Conservation (phyloP, 2,329 filamentous ascomycete genomes). For the Colletotrichum melonis region DNA sequence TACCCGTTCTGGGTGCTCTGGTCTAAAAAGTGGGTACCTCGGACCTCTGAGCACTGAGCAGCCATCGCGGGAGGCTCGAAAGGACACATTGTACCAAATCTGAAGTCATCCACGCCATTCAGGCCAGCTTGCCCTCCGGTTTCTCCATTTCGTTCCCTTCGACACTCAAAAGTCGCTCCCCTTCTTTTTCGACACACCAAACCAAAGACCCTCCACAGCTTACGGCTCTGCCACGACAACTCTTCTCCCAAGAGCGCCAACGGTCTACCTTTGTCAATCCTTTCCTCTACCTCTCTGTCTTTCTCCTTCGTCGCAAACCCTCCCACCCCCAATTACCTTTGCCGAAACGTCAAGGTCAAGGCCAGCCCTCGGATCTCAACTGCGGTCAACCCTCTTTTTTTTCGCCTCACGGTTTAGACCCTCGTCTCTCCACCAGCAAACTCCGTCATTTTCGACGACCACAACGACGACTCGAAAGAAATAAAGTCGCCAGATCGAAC, state of each 20-base stretch:
- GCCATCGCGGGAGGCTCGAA: slow-evolving; percentile 33
- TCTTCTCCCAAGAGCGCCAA: slow-evolving; percentile 15
- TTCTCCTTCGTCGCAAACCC: slow-evolving; percentile 18
- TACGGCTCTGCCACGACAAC: slow-evolving; percentile 13
- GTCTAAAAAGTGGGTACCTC: slow-evolving; percentile 35
- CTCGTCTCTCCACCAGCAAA: slow-evolving; percentile 16
- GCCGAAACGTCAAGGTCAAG: slow-evolving; percentile 31
- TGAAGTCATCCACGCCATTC: slow-evolving; percentile 33
- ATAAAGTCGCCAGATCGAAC: slow-evolving; percentile 17
- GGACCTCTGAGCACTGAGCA: slow-evolving; percentile 26
- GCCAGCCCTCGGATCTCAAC: slow-evolving; percentile 33
- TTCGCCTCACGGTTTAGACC: slow-evolving; percentile 15
- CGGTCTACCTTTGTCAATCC: slow-evolving; percentile 23
- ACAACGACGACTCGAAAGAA: not conserved
- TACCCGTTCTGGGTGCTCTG: slow-evolving; percentile 31
- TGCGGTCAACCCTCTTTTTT: slow-evolving; percentile 28
- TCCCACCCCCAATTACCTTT: slow-evolving; percentile 4
- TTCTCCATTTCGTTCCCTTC: slow-evolving; percentile 1
- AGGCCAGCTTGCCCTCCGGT: slow-evolving; percentile 31
- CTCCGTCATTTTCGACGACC: slow-evolving; percentile 15
- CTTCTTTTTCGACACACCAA: slow-evolving; percentile 7
- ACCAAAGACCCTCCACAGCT: not conserved
- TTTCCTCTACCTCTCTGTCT: not conserved
- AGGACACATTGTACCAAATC: slow-evolving; percentile 36
- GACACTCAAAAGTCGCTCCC: slow-evolving; percentile 13